Percentiles rank a stretch among this genome's conserved stretches.
Conservation (phyloP, 345 rosid genomes). For the Populus nigra region DNA sequence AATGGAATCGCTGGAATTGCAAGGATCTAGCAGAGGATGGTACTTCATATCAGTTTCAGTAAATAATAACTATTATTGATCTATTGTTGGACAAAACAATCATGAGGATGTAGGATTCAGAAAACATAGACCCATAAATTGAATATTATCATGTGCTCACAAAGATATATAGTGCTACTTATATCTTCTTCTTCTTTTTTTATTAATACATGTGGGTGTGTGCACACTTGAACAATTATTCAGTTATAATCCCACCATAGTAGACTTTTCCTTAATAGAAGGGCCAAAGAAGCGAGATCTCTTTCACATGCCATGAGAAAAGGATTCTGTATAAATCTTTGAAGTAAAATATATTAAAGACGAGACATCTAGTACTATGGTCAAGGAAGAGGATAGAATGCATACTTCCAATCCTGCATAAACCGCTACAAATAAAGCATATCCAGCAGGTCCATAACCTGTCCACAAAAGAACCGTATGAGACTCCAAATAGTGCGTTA, state of each 20-base stretch:
- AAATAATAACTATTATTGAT: not conserved
- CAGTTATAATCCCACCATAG: not conserved
- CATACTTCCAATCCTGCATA: constrained; percentile 94
- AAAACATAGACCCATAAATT: not conserved
- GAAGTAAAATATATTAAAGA: not conserved
- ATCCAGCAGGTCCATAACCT: constrained; percentile 96
- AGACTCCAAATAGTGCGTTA: constrained; percentile 2
- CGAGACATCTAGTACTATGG: not conserved
- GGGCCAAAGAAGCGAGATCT: not conserved
- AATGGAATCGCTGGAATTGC: constrained; percentile 96
- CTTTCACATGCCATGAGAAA: not conserved
- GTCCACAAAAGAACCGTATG: constrained; percentile 18
- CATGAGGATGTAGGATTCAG: not conserved
- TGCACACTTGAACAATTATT: not conserved
- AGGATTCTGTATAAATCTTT: not conserved
- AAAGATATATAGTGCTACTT: not conserved
- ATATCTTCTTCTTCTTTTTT: not conserved
- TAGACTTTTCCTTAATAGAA: not conserved
- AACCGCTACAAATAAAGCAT: constrained; percentile 85
- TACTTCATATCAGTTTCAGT: constrained; percentile 9
- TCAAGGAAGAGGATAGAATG: constrained; percentile 11
- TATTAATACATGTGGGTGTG: not conserved
- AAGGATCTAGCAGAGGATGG: constrained; percentile 51
- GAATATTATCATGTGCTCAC: not conserved
- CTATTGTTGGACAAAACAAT: not conserved